phyloP scores from a whole-genome alignment of 1,284 basidiomycete genomes.

The Cryptococcus neoformans region DNA sequence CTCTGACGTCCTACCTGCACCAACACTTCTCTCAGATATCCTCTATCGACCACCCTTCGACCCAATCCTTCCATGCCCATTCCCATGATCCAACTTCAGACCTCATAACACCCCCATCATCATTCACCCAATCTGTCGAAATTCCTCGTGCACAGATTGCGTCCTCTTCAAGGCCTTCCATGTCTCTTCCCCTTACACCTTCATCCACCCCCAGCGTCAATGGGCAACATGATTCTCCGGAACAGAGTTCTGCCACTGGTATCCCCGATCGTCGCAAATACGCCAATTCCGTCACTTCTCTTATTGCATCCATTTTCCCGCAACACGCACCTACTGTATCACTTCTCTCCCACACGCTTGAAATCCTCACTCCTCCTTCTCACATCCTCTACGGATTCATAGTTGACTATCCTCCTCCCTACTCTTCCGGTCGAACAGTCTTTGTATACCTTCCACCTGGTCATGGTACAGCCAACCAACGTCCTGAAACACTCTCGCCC shows the following conservation, averaged over 20 bases:
- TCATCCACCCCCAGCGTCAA: constrained; percentile 12
- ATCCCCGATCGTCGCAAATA: not conserved
- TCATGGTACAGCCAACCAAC: constrained; percentile 10
- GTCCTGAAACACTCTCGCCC: constrained; percentile 32
- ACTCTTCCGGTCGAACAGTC: constrained; percentile 28
- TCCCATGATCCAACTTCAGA: constrained; percentile 9
- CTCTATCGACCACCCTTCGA: constrained; percentile 1
- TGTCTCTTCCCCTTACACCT: constrained; percentile 20
- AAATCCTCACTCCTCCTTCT: constrained; percentile 44
- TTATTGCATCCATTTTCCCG: constrained; percentile 44
- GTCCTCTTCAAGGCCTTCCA: constrained; percentile 1
- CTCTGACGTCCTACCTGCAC: constrained; percentile 44
- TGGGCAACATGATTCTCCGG: not conserved
- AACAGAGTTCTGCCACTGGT: not conserved
- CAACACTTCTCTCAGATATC: constrained; percentile 22
- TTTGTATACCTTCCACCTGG: constrained; percentile 41
- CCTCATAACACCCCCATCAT: constrained; percentile 27
- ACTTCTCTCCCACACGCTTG: constrained; percentile 28
- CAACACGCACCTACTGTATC: constrained; percentile 32
- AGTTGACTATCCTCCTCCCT: constrained; percentile 23
- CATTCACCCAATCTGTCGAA: constrained; percentile 14
- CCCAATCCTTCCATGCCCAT: constrained; percentile 3
- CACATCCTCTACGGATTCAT: constrained; percentile 41
- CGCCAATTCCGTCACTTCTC: constrained; percentile 24
- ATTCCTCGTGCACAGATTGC: constrained; percentile 7